Evolutionary conservation across 169 alveolate species (phyloP), one percentile per base, ranked within the genome.

Genomic region (Plasmodium falciparum): DNA sequence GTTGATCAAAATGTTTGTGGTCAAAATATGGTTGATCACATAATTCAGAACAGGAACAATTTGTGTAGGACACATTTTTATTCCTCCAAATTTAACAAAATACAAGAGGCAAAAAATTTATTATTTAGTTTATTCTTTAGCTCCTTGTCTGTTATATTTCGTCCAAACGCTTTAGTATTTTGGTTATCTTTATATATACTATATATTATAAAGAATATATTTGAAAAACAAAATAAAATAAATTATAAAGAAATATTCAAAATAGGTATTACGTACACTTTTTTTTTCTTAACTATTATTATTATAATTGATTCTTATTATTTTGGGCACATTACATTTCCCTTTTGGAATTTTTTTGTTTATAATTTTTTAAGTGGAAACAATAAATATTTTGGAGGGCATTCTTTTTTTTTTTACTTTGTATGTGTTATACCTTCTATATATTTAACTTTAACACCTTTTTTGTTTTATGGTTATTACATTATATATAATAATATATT

Each of bases 81-180:
- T 1, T 39, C 2, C 47, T 39, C 47, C 47, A 39, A 39, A 39
- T 39, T 39, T 39, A 5, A 39, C 9, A 39, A 39, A 39, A 39
- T 39, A 39, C 0, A 7, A 39, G 47, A 39, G 22, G 56, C 66
- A 39, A 22, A 45, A 50, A 73, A 89, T 61, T 80, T 89, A 20
- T 15, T 89, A n/a, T 29, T 56, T 8, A 88, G 93, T 45, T 62
- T 92, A 39, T 45, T 86, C 4, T 69, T 70, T 54, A 88, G 93
- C 39, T 74, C 93, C 20, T 11, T 92, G 26, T 88, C 93, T 74
- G 91, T 88, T n/a, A 45, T 92, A 26, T 73, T 92, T 15, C 88
- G 93, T 29, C 91, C 90, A 5, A 88, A 54, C 45, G 89, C 93
- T 8, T 70, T 67, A 59, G 49, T 73, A 52, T 92, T 91, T 75